phyloP scores from a whole-genome alignment of 176 grass and related monocot genomes.

The Eragrostis curvula region DNA sequence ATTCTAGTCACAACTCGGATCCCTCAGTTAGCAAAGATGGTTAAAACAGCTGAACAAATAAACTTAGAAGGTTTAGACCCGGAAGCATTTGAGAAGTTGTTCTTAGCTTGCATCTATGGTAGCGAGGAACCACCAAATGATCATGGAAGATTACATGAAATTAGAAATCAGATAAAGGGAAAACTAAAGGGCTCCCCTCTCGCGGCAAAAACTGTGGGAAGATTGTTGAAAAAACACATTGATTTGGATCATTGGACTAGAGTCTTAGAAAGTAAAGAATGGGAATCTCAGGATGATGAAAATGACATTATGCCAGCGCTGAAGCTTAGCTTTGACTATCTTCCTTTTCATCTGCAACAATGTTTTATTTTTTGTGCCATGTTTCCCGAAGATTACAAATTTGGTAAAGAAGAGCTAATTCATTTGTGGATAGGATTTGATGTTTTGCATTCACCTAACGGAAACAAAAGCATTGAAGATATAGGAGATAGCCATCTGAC shows the following conservation, averaged over 20 bases:
- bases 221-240: not conserved
- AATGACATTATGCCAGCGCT: not conserved
- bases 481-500: not conserved
- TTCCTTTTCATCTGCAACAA: not conserved
- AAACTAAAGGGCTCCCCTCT: not conserved
- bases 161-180: not conserved
- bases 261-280: not conserved
- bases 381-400: not conserved
- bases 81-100: not conserved
- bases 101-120: not conserved
- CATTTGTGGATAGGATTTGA: not conserved
- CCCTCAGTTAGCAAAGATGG: not conserved
- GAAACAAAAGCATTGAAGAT: not conserved
- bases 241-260: not conserved
- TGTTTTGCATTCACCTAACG: not conserved
- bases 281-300: not conserved
- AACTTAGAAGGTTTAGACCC: not conserved
- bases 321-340: not conserved
- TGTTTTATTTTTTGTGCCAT: not conserved
- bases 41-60: not conserved
- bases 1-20: not conserved
- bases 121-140: not conserved
- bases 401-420: not conserved
- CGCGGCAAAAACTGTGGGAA: not conserved
- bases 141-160: not conserved